Conservation (phyloP, 1,284 basidiomycete species). For the Trametes hirsuta region DNA sequence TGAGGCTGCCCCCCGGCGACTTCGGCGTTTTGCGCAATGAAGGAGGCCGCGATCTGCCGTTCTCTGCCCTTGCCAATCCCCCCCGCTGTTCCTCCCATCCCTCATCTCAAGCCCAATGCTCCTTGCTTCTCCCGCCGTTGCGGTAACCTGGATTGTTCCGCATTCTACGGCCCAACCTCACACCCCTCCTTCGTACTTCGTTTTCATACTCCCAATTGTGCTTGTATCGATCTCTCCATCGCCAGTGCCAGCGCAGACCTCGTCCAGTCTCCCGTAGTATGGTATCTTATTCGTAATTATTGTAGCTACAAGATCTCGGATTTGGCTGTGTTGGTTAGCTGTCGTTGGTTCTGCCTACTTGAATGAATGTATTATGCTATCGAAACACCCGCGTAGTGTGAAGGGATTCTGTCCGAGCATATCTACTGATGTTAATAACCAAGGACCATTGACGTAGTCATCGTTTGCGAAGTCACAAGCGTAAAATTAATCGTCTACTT, state of each 20-base stretch:
- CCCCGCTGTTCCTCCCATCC: neutral
- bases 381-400: too few relatives aligned
- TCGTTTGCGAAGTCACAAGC: too few relatives aligned
- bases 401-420: too few relatives aligned
- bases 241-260: neutral
- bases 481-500: too few relatives aligned
- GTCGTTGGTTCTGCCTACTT: neutral
- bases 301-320: neutral
- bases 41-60: neutral
- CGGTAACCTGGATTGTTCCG: neutral
- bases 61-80: neutral
- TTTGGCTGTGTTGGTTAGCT: neutral
- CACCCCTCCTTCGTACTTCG: neutral
- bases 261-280: slow-evolving; percentile 1
- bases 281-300: slow-evolving; percentile 6
- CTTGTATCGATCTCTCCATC: neutral
- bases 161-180: neutral
- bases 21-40: neutral
- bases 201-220: neutral
- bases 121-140: neutral
- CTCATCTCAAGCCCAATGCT: neutral
- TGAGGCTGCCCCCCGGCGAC: neutral
- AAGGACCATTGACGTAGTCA: too few relatives aligned
- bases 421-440: too few relatives aligned
- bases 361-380: neutral